Evolutionary conservation across 306 rosid genomes (phyloP), one percentile per base, ranked within the genome.

Genomic region (Vigna trinervia): DNA sequence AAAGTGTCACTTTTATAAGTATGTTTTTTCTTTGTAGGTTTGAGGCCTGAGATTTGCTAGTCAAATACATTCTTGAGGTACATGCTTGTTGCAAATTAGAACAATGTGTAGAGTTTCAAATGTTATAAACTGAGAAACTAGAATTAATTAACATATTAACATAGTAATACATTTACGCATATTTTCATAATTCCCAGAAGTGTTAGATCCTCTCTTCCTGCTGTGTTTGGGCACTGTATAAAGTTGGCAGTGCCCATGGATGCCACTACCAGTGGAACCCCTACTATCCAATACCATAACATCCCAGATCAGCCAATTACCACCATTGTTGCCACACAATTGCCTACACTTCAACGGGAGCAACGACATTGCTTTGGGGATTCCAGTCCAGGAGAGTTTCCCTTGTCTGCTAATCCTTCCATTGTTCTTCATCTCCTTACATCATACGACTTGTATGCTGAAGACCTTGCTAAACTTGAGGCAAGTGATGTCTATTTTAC

Each of bases 211-310:
- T 68, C 68, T 73, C 66, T 66, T 75, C 73, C 73, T 67, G 83
- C 84, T 71, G 80, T 78, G 82, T 77, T 87, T 77, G 95, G 91
- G 88, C 87, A 87, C 93, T 92, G 97, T 90, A 48, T 59, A 85
- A 80, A 39, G 32, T 70, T 61, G 65, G 90, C 96, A 90, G 92
- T 90, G 96, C 93, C 93, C 90, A 92, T 92, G 96, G 97, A 92
- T 43, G 91, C 93, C 75, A 81, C 96, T 41, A 83, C 96, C 4
- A 87, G 97, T 50, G 90, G 87, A 82, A 89, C 91, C 83, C 89
- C 91, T 53, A 79, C 90, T 60, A 76, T 92, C 73, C 91, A 92
- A 81, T 90, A 85, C 79, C 90, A 79, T 85, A 87, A 85, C 89
- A 87, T 90, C 59, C 78, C 91, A 69, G 97, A 92, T 71, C 92